Percentiles rank a stretch among this genome's conserved stretches.
These are phyloP conservation scores for Citrus medica DNA, from an alignment of 345 rosid genomes.

Conservation along the genomic window DNA sequence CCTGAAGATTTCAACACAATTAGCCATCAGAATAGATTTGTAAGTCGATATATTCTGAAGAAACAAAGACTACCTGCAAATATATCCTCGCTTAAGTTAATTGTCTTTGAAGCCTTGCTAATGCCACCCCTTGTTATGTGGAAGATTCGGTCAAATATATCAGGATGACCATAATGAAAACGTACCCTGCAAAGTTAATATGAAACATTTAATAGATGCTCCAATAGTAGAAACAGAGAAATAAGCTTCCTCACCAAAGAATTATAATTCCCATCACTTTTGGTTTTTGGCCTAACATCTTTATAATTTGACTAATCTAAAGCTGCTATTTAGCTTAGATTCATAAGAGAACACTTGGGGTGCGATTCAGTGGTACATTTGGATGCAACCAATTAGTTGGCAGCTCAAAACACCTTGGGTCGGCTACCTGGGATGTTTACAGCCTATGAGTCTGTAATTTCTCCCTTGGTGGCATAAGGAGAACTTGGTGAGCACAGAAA, in stretches of 20 bases:
- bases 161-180: conserved; percentile 99
- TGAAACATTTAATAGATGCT: conserved; percentile 15
- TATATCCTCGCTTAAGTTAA: conserved; percentile 93
- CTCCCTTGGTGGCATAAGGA: too few relatives aligned
- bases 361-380: background rate
- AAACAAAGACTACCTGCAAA: conserved; percentile 67
- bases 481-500: too few relatives aligned
- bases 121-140: conserved; percentile 97
- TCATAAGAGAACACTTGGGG: background rate
- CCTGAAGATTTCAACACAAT: conserved; percentile 53
- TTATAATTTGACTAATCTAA: background rate
- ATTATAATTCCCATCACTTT: background rate
- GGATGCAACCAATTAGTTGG: background rate
- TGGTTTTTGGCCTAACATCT: background rate
- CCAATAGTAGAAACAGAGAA: conserved; percentile 1
- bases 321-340: background rate
- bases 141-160: conserved; percentile 93
- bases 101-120: conserved; percentile 92
- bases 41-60: background rate
- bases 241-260: background rate
- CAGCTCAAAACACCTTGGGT: background rate
- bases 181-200: conserved; percentile 65
- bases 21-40: conserved; percentile 15
- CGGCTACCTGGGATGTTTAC: background rate
- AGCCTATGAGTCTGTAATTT: too few relatives aligned